phyloP scores from a whole-genome alignment of 129 eudicot genomes.

The Arctium lappa region DNA sequence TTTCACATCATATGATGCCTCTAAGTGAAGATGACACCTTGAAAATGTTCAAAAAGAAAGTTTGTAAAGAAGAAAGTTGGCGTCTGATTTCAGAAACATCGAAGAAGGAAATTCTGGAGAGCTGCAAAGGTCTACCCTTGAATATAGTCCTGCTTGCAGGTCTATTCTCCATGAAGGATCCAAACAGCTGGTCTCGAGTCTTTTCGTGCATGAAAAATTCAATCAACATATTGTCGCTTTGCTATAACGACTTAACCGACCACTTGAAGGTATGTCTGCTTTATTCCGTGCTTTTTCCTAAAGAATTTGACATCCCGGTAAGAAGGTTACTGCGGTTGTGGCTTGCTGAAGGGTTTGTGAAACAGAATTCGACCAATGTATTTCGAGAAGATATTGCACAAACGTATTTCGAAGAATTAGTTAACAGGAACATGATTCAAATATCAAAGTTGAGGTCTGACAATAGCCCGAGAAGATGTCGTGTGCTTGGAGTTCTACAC shows the following conservation, averaged over 20 bases:
- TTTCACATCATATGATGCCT: background rate
- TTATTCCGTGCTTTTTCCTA: constrained; percentile 30
- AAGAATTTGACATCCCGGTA: constrained; percentile 29
- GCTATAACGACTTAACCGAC: constrained; percentile 19
- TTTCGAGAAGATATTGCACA: constrained; percentile 35
- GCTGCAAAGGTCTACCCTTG: too few species aligned
- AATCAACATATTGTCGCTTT: background rate
- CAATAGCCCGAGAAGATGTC: constrained; percentile 41
- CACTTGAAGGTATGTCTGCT: constrained; percentile 28
- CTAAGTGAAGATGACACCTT: too few species aligned
- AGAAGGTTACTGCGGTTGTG: constrained; percentile 35
- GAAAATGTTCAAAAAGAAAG: too few species aligned
- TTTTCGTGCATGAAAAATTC: background rate
- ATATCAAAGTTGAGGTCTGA: constrained; percentile 48
- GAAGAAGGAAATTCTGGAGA: too few species aligned
- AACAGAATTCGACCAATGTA: background rate
- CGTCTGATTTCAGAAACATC: too few species aligned
- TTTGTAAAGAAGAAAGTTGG: too few species aligned
- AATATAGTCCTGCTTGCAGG: constrained; percentile 25
- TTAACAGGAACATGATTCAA: constrained; percentile 38
- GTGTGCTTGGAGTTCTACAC: constrained; percentile 40
- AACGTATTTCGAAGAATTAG: constrained; percentile 36
- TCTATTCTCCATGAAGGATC: constrained; percentile 11
- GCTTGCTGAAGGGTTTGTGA: constrained; percentile 50
- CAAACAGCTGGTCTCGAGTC: constrained; percentile 3